These are phyloP conservation scores for Leersia perrieri DNA, from an alignment of 176 grass and related monocot species.

Conservation along the genomic window DNA sequence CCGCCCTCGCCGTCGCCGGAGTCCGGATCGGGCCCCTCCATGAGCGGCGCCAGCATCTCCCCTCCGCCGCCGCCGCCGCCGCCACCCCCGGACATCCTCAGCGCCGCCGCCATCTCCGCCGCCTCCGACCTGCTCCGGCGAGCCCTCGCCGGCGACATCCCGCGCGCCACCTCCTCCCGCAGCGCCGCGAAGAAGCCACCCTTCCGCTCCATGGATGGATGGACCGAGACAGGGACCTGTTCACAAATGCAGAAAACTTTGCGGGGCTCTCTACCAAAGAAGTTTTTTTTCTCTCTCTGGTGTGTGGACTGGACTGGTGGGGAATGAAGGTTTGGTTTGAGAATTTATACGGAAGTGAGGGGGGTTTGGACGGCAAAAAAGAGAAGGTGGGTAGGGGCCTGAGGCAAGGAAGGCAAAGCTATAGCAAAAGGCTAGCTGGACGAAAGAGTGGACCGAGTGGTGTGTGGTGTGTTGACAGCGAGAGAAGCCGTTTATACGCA, in stretches of 20 bases:
- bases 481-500: slow-evolving; percentile 20
- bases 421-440: slow-evolving; percentile 6
- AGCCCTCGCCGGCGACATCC: slow-evolving; percentile 50
- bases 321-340: not conserved
- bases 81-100: not conserved
- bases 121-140: slow-evolving; percentile 27
- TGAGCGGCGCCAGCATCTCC: slow-evolving; percentile 68
- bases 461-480: not conserved
- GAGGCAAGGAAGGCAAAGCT: not conserved
- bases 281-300: not conserved
- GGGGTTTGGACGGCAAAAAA: slow-evolving; percentile 18
- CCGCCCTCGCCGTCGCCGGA: slow-evolving; percentile 28
- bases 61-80: not conserved
- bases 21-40: slow-evolving; percentile 79
- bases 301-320: not conserved
- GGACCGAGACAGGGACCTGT: not conserved
- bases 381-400: not conserved
- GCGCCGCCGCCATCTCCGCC: slow-evolving; percentile 21
- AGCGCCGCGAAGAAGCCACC: slow-evolving; percentile 68
- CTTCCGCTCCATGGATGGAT: slow-evolving; percentile 53
- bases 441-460: not conserved
- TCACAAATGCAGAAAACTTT: not conserved
- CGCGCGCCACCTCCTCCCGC: slow-evolving; percentile 62
- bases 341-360: slow-evolving; percentile 47
- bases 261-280: not conserved